These are phyloP conservation scores for Tagetes patula DNA, from an alignment of 129 eudicot genomes.

Conservation along the genomic window DNA sequence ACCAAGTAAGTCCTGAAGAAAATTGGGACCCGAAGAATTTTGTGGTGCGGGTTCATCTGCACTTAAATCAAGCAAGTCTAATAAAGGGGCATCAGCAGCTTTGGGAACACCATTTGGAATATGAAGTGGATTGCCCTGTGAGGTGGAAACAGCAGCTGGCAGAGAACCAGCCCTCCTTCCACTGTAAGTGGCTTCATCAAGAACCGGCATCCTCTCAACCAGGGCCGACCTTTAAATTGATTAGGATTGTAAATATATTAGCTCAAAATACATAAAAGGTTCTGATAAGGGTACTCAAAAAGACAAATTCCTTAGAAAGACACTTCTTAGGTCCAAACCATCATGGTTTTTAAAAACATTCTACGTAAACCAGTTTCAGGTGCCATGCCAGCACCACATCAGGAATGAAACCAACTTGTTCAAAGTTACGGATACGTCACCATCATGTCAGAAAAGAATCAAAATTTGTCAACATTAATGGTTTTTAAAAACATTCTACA, in stretches of 20 bases:
- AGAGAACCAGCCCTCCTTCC: constrained; percentile 84
- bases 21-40: constrained; percentile 73
- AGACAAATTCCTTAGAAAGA: not conserved
- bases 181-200: constrained; percentile 87
- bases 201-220: constrained; percentile 94
- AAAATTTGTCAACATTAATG: not conserved
- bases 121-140: constrained; percentile 50
- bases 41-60: constrained; percentile 76
- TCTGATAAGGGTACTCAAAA: not conserved
- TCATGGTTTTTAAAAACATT: not conserved
- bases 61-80: constrained; percentile 84
- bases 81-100: constrained; percentile 64
- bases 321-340: not conserved
- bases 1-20: constrained; percentile 97
- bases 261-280: constrained; percentile 15
- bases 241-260: constrained; percentile 19
- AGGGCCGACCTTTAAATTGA: constrained; percentile 62
- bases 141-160: constrained; percentile 61
- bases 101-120: constrained; percentile 82
- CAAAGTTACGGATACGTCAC: not conserved
- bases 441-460: constrained; percentile 1
- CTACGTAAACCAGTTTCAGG: not conserved
- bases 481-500: not conserved
- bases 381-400: constrained; percentile 4
- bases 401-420: constrained; percentile 7